A percentile compares a stretch with the other conserved stretches of the same genome.
These are phyloP conservation scores for Fusarium sp. DNA, from an alignment of 2,329 filamentous ascomycete genomes.

Conservation along the genomic window DNA sequence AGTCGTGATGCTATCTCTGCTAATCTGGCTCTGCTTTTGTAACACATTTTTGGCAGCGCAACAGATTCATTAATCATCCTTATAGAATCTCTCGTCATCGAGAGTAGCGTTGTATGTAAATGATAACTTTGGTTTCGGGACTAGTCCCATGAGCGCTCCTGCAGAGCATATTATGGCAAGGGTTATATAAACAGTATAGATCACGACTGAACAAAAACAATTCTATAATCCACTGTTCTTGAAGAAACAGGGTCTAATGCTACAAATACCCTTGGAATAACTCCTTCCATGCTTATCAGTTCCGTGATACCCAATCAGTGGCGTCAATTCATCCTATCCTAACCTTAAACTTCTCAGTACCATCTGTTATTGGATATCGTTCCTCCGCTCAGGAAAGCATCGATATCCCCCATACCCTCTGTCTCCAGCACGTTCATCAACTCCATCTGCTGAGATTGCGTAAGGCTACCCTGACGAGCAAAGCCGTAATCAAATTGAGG, in stretches of 20 bases:
- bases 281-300: constrained; percentile 25
- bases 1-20: neutral
- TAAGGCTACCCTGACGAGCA: constrained; percentile 76
- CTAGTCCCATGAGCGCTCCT: neutral
- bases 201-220: constrained; percentile 13
- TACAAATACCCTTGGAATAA: constrained; percentile 21
- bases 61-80: neutral
- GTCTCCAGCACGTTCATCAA: constrained; percentile 84
- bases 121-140: neutral
- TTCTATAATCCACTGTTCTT: constrained; percentile 25
- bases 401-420: constrained; percentile 72
- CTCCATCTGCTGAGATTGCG: constrained; percentile 84
- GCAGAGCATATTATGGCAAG: neutral
- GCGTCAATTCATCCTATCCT: constrained; percentile 18
- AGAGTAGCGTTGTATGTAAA: neutral
- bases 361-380: constrained; percentile 50
- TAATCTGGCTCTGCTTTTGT: neutral
- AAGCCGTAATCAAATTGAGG: constrained; percentile 53
- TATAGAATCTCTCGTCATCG: neutral
- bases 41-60: neutral
- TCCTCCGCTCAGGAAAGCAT: constrained; percentile 65
- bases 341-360: constrained; percentile 44
- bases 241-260: constrained; percentile 33
- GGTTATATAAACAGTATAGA: constrained; percentile 13
- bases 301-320: constrained; percentile 10